These are phyloP conservation scores for Penicillium soppii DNA, from an alignment of 495 filamentous ascomycete species.

Conservation along the genomic window DNA sequence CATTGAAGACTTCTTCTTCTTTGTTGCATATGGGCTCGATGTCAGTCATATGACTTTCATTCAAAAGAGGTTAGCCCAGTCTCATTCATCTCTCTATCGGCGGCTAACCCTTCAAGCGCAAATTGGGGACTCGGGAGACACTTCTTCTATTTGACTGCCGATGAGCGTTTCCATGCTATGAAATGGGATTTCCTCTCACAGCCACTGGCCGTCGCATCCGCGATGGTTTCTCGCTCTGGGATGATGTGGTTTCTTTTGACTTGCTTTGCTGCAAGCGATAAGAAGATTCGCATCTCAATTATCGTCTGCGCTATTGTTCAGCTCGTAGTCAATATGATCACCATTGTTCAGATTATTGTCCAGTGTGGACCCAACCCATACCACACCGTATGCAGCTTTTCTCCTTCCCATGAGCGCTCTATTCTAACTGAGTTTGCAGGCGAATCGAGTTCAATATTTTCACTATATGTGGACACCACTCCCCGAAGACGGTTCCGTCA, in stretches of 20 bases:
- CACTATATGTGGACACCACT: constrained; percentile 43
- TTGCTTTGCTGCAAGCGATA: constrained; percentile 34
- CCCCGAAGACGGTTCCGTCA: constrained; percentile 32
- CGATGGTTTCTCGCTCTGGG: constrained; percentile 40
- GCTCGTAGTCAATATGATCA: constrained; percentile 33
- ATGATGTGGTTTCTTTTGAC: constrained; percentile 42
- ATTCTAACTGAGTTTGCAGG: constrained; percentile 15
- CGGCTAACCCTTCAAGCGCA: constrained; percentile 18
- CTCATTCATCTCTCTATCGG: not conserved
- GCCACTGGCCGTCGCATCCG: constrained; percentile 44
- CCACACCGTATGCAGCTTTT: constrained; percentile 16
- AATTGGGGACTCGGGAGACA: constrained; percentile 36
- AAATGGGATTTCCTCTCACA: constrained; percentile 36
- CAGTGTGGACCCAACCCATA: constrained; percentile 41
- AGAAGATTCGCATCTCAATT: constrained; percentile 27
- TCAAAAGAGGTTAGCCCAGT: constrained; percentile 24
- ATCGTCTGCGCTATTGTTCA: constrained; percentile 33
- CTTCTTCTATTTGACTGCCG: constrained; percentile 23
- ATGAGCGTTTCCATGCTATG: constrained; percentile 23
- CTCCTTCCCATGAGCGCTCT: not conserved
- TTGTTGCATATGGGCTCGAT: constrained; percentile 31
- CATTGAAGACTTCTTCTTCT: constrained; percentile 33
- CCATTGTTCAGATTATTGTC: constrained; percentile 35
- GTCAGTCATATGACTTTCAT: constrained; percentile 32
- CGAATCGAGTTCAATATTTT: constrained; percentile 33